phyloP scores from a whole-genome alignment of 306 rosid species.

The Gleditsia sinensis region DNA sequence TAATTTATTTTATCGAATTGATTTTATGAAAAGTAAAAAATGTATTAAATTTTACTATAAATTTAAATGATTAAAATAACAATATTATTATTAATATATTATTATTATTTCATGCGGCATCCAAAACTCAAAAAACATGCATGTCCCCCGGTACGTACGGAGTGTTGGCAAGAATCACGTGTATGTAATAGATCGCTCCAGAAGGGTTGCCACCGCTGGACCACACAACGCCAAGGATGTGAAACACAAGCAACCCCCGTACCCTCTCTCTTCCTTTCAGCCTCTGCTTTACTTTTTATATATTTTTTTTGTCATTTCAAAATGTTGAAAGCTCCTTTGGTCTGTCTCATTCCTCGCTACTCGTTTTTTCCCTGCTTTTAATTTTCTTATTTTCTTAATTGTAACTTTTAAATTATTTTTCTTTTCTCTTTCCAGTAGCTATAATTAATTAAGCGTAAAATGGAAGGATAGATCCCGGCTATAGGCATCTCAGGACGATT shows the following conservation, averaged over 20 bases:
- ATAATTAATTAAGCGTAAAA: background rate
- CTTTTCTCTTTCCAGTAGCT: background rate
- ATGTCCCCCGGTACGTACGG: too few species aligned
- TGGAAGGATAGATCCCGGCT: background rate
- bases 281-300: background rate
- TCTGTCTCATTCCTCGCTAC: background rate
- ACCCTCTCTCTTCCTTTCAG: background rate
- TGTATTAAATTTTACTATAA: too few species aligned
- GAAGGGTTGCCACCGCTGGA: background rate
- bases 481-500: background rate
- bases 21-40: too few species aligned
- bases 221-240: background rate
- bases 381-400: background rate
- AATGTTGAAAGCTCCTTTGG: background rate
- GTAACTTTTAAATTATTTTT: background rate
- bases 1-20: too few species aligned
- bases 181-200: background rate
- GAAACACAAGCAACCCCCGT: background rate
- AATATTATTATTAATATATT: too few species aligned
- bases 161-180: too few species aligned
- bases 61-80: too few species aligned
- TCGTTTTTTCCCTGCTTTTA: background rate
- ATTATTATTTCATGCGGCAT: too few species aligned
- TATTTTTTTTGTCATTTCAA: background rate
- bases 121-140: too few species aligned